A percentile compares a stretch with the other conserved stretches of the same genome.
Evolutionary conservation across 345 rosid genomes (phyloP).

Genomic region (Eucalyptus tenuipes): DNA sequence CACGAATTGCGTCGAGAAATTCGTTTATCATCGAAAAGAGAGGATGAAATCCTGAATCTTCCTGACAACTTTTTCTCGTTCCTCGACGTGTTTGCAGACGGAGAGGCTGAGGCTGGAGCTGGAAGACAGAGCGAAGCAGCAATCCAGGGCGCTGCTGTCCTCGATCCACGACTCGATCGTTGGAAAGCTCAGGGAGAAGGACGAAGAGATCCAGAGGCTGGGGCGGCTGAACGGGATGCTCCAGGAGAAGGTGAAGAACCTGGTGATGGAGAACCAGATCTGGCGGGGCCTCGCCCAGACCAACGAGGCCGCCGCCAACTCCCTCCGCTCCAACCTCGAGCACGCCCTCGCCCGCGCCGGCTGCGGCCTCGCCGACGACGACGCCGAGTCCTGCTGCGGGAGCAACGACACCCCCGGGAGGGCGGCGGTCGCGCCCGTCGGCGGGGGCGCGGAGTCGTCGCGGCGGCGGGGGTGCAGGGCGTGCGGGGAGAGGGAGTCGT

Average conservation of each 20-base stretch:
- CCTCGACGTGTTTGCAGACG: constrained; percentile 3
- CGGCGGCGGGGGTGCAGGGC: constrained; percentile 19
- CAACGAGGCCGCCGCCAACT: constrained; percentile 66
- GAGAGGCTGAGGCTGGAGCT: constrained; percentile 51
- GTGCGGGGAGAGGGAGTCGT: constrained; percentile 60
- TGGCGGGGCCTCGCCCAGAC: constrained; percentile 68
- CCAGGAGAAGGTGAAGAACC: constrained; percentile 43
- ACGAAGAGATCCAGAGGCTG: constrained; percentile 44
- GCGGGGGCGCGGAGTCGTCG: not conserved
- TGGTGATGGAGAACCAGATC: constrained; percentile 47
- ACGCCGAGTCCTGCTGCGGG: constrained; percentile 61
- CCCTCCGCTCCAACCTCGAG: constrained; percentile 49
- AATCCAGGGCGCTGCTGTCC: constrained; percentile 32
- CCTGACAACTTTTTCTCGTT: not conserved
- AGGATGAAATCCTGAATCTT: not conserved
- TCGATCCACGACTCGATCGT: constrained; percentile 28
- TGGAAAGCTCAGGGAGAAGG: constrained; percentile 45
- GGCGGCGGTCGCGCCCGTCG: not conserved
- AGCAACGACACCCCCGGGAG: constrained; percentile 18
- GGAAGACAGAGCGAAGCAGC: constrained; percentile 45
- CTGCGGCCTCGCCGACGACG: constrained; percentile 14
- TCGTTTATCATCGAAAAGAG: not conserved
- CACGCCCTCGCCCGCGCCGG: constrained; percentile 45
- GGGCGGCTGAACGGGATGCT: constrained; percentile 49
- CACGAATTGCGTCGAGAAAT: not conserved